Evolutionary conservation across 139 green algal genomes (phyloP).

Genomic region (Asterochloris erici): DNA sequence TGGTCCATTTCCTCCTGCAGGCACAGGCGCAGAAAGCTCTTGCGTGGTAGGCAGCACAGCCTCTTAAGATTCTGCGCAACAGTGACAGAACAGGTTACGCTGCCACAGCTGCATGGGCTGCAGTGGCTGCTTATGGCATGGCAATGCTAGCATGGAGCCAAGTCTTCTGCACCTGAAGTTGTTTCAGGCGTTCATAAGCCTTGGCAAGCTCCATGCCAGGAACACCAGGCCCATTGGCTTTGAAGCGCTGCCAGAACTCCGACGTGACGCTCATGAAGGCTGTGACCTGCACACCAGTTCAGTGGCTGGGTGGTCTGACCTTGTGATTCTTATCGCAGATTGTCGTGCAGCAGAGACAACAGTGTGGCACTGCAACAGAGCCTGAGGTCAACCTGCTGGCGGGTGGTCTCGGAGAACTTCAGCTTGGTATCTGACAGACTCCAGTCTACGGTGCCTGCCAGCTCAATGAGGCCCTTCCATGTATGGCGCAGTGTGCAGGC

Average conservation of each 20-base stretch:
- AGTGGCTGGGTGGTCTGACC: background rate
- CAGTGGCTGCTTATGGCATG: background rate
- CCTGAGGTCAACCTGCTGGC: conserved; percentile 49
- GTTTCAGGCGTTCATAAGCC: conserved; percentile 27
- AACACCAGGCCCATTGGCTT: conserved; percentile 28
- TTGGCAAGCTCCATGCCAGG: conserved; percentile 32
- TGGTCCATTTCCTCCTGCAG: conserved; percentile 5
- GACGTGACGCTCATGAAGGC: background rate
- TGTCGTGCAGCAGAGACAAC: no score
- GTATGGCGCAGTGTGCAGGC: conserved; percentile 9
- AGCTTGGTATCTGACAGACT: conserved; percentile 62
- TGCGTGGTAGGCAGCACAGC: background rate
- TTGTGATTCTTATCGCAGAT: background rate
- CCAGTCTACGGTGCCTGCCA: conserved; percentile 45
- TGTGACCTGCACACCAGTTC: background rate
- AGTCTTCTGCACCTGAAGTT: conserved; percentile 20
- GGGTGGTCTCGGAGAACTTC: conserved; percentile 62
- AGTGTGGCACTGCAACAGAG: background rate
- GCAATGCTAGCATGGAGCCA: no score
- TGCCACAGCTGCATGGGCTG: background rate
- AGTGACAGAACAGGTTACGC: background rate
- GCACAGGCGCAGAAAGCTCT: background rate
- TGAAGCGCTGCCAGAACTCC: conserved; percentile 24
- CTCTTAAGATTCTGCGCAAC: background rate
- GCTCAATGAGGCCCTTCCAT: conserved; percentile 42